These are phyloP conservation scores for Arthonia radiata DNA, from an alignment of 495 filamentous ascomycete genomes.

Conservation along the genomic window DNA sequence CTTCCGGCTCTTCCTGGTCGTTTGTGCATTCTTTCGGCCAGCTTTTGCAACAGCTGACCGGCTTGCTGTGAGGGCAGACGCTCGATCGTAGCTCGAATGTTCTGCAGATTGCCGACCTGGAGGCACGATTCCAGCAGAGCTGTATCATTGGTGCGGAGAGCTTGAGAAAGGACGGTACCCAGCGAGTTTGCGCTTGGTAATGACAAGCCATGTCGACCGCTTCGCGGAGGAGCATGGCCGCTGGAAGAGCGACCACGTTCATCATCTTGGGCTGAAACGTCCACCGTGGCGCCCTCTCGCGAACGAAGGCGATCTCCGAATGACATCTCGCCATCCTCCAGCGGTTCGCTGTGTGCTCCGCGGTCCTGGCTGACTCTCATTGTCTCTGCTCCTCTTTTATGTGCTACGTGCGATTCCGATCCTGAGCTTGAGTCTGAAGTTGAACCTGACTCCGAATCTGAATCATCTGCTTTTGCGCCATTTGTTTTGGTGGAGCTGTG, in stretches of 20 bases:
- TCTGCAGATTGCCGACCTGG: slow-evolving; percentile 42
- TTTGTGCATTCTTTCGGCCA: slow-evolving; percentile 69
- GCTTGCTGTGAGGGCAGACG: slow-evolving; percentile 68
- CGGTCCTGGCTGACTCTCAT: too few species aligned
- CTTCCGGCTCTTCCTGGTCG: slow-evolving; percentile 70
- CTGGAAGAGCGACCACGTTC: slow-evolving; percentile 13
- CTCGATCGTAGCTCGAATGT: slow-evolving; percentile 69
- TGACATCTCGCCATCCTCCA: slow-evolving; percentile 36
- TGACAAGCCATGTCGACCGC: not conserved
- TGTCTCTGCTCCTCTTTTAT: too few species aligned
- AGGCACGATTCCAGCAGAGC: slow-evolving; percentile 81
- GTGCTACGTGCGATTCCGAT: too few species aligned
- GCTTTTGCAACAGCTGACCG: slow-evolving; percentile 46
- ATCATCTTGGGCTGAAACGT: slow-evolving; percentile 40
- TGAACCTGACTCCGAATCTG: too few species aligned
- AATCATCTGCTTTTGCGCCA: too few species aligned
- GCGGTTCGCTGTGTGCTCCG: slow-evolving; percentile 8
- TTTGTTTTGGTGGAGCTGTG: too few species aligned
- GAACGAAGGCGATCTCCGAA: slow-evolving; percentile 72
- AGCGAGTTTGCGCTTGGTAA: slow-evolving; percentile 52
- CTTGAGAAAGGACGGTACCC: slow-evolving; percentile 71
- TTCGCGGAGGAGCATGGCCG: slow-evolving; percentile 2
- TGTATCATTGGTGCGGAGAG: slow-evolving; percentile 72
- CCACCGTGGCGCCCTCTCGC: slow-evolving; percentile 41
- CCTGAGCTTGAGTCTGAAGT: too few species aligned